A percentile compares a stretch with the other conserved stretches of the same genome.
These are phyloP conservation scores for Aureobasidium sp. DNA, from an alignment of 2,329 filamentous ascomycete genomes.

Conservation along the genomic window DNA sequence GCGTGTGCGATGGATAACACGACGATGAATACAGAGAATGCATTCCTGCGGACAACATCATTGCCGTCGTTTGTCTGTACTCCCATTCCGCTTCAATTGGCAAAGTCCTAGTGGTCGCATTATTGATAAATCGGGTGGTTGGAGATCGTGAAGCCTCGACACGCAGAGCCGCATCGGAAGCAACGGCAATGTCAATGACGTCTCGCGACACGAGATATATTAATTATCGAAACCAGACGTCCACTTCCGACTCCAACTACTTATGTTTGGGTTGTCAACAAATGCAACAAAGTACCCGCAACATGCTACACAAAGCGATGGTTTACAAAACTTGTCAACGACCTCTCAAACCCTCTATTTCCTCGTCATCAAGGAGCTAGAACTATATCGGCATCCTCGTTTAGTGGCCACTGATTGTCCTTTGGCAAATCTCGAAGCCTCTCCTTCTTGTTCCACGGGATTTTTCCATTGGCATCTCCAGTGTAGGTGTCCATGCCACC, in stretches of 20 bases:
- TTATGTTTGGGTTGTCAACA: not conserved
- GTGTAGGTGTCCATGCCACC: not conserved
- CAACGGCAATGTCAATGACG: slow-evolving; percentile 6
- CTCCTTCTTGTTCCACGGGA: not conserved
- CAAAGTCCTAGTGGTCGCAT: not conserved
- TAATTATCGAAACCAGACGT: not conserved
- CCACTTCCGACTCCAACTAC: not conserved
- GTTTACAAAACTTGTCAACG: not conserved
- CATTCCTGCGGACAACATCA: not conserved
- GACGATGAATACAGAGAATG: not conserved
- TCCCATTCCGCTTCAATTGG: not conserved
- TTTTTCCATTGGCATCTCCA: not conserved
- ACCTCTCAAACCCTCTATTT: not conserved
- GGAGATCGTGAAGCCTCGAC: not conserved
- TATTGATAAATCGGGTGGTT: not conserved
- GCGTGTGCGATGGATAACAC: not conserved
- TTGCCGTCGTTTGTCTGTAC: not conserved
- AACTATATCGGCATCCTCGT: not conserved
- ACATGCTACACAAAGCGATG: not conserved
- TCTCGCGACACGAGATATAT: not conserved
- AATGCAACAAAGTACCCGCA: not conserved
- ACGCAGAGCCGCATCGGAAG: slow-evolving; percentile 10
- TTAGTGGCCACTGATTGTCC: not conserved
- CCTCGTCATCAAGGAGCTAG: not conserved
- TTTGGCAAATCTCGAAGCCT: not conserved